Evolutionary conservation across 1,284 basidiomycete genomes (phyloP), one percentile per base, ranked within the genome.

Genomic region (Apiotrichum gracile): DNA sequence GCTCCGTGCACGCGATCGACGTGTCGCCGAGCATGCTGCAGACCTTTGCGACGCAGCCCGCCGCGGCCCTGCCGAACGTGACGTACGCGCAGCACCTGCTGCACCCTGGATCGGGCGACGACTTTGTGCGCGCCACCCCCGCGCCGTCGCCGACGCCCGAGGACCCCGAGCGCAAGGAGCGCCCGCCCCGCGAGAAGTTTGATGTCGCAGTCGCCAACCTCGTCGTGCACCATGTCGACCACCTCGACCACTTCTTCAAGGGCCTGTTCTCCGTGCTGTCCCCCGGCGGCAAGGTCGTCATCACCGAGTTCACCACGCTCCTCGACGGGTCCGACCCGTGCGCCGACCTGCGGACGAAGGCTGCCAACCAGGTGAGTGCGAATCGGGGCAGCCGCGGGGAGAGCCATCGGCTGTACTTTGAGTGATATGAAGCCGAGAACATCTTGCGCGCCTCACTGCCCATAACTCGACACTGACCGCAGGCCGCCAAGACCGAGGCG

Each of bases 221-320:
- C 7, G 68, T 72, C 12, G 41, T 68, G 40, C 70, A 72, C 51
- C 70, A 72, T 49, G 65, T 72, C 0, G 66, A 67, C 39, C 60
- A 66, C 41, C 39, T 64, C 5, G 47, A 48, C 13, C 27, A 38
- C 4, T 64, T 69, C 54, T 58, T 70, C 49, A n/a, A 38, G 4
- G 69, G 68, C 27, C 34, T 62, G 4, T 37, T 45, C 27, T 52
- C 54, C 4, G 33, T 72, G 21, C 34, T 72, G 17, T 46, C 37
- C 22, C 29, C 45, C 0, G 69, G 65, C 2, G 68, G 67, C 31
- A 63, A 55, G 56, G 33, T 70, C 7, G 63, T 68, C 16, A 47
- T 68, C 19, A 62, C 64, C 13, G 69, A 72, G 47, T 69, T 72
- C 14, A 47, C 41, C 19, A 37, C 40, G 12, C 49, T 51, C 10